phyloP scores from a whole-genome alignment of 306 rosid species.

The Corylus americana region DNA sequence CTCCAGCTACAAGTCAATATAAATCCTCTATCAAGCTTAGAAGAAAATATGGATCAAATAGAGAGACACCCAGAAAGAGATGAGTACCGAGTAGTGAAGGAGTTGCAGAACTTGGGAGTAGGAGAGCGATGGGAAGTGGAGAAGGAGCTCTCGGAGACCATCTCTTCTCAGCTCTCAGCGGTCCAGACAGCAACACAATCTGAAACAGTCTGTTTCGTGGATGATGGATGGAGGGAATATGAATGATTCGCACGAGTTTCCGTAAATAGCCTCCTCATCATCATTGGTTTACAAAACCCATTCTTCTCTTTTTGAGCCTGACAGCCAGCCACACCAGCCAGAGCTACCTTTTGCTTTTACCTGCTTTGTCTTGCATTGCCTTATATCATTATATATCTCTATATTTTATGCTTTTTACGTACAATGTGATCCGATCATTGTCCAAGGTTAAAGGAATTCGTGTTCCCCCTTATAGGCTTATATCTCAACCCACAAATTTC shows the following conservation, averaged over 20 bases:
- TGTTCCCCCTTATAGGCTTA: too few relatives aligned
- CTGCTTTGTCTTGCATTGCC: slow-evolving; percentile 8
- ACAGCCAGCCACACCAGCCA: not conserved
- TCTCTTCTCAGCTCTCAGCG: slow-evolving; percentile 12
- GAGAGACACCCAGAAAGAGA: not conserved
- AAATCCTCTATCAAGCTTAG: not conserved
- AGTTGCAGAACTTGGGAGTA: slow-evolving; percentile 63
- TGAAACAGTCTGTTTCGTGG: not conserved
- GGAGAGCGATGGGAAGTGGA: slow-evolving; percentile 58
- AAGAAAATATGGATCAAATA: not conserved
- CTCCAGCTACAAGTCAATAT: not conserved
- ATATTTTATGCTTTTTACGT: not conserved
- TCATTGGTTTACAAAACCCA: not conserved
- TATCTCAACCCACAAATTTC: too few relatives aligned
- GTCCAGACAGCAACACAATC: not conserved
- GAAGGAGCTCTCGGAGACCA: slow-evolving; percentile 65
- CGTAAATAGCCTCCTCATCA: slow-evolving; percentile 5
- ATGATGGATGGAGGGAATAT: slow-evolving; percentile 18
- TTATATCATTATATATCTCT: not conserved
- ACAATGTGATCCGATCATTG: too few relatives aligned
- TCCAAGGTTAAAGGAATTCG: too few relatives aligned
- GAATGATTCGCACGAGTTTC: not conserved
- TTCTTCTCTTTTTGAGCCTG: not conserved
- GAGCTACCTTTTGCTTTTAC: slow-evolving; percentile 18
- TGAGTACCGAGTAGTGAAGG: slow-evolving; percentile 78